phyloP scores from a whole-genome alignment of 2,329 filamentous ascomycete species.

The Stenocarpella maydis region DNA sequence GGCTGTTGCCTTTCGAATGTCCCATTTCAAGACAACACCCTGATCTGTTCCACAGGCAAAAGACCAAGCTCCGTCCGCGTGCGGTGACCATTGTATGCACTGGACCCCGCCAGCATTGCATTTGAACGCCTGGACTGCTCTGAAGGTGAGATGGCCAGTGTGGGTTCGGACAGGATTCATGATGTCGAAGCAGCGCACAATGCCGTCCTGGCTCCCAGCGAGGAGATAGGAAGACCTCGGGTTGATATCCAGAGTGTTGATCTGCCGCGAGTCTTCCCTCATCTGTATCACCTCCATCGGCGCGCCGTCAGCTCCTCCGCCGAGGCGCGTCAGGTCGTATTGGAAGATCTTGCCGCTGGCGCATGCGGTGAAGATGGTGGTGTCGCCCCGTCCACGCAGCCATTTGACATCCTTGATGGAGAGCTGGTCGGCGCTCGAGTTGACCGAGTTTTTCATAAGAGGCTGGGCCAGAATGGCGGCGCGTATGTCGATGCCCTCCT shows the following conservation, averaged over 20 bases:
- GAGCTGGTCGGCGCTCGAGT: conserved; percentile 62
- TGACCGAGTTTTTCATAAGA: conserved; percentile 50
- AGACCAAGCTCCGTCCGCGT: conserved; percentile 61
- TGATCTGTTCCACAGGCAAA: conserved; percentile 72
- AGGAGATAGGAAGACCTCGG: conserved; percentile 65
- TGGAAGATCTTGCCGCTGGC: conserved; percentile 71
- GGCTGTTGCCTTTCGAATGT: conserved; percentile 61
- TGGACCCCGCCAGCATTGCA: conserved; percentile 65
- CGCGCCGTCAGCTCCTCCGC: conserved; percentile 50
- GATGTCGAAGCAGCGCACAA: conserved; percentile 69
- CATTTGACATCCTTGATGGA: conserved; percentile 71
- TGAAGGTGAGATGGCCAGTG: conserved; percentile 59
- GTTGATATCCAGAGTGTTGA: conserved; percentile 70
- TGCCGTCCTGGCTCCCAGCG: conserved; percentile 70
- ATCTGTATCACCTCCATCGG: conserved; percentile 65
- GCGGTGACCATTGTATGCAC: conserved; percentile 71
- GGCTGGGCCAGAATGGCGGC: conserved; percentile 61
- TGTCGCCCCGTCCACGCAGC: conserved; percentile 55
- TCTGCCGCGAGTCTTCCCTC: conserved; percentile 68
- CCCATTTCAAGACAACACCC: conserved; percentile 70
- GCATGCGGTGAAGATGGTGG: conserved; percentile 69
- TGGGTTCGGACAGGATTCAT: conserved; percentile 57
- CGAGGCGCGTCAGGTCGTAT: conserved; percentile 65
- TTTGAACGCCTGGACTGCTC: conserved; percentile 55
- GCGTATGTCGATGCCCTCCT: conserved; percentile 66